Evolutionary conservation across 441 rosid genomes (phyloP), one percentile per base, ranked within the genome.

Genomic region (Croton setiger): DNA sequence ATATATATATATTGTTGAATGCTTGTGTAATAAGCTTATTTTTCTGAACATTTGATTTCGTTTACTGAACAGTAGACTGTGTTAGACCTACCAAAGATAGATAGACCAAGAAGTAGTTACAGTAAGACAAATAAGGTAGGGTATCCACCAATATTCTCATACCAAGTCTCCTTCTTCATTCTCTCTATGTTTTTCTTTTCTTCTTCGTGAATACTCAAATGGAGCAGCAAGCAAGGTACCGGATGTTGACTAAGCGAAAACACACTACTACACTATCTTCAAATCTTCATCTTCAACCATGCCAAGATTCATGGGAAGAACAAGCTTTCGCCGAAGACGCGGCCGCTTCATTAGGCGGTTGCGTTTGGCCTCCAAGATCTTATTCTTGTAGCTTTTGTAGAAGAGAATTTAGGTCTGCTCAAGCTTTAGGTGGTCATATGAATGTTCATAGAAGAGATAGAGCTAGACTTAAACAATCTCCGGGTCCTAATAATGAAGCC

Each of bases 401-500:
- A 63, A 81, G 97, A 78, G 98, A 95, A 73, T 95, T 95, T 70
- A 81, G 85, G 81, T 95, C 99, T 47, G 99, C 99, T 70, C 99
- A 92, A 83, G 99, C 99, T 59, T 86, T 93, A 4, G 98, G 98
- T 12, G 98, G 97, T 69, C 98, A 93, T 74, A 93, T 93, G 98
- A 93, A 93, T 66, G 96, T 93, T 67, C 99, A 94, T 66, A 83
- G 99, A 79, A 92, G 98, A 76, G 99, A 94, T 76, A 85, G 97
- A 77, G 98, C 99, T 59, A 82, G 97, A 73, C 82, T 92, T 36
- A 94, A 92, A 78, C 96, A 87, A 70, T 76, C 92, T 21, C 80
- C 88, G 20, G 75, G 10, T 70, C 67, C 80, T 8, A 60, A 60
- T 55, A 60, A 60, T 61, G 85, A 82, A 53, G 53, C 64, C 44